A percentile compares a stretch with the other conserved stretches of the same genome.
phyloP scores from a whole-genome alignment of 345 rosid species.

The Passiflora organensis region DNA sequence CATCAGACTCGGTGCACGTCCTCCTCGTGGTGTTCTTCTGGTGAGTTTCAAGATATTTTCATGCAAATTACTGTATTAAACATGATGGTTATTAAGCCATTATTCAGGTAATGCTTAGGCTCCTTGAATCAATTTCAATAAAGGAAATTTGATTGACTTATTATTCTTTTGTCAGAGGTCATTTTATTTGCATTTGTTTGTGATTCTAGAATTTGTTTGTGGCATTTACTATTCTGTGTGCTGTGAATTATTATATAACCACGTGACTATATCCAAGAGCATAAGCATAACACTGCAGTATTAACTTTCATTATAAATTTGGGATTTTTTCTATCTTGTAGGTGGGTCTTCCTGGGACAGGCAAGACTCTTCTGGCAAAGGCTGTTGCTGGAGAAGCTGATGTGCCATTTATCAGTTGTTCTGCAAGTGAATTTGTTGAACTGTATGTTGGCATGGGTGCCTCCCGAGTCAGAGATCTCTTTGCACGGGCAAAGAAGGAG shows the following conservation, averaged over 20 bases:
- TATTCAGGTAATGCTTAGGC: no score
- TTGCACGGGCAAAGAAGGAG: constrained; percentile 93
- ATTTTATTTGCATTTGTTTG: no score
- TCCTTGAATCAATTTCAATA: no score
- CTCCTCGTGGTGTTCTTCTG: constrained; percentile 95
- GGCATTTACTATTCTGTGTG: no score
- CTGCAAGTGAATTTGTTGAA: constrained; percentile 96
- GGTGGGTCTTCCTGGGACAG: constrained; percentile 99
- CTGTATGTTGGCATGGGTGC: constrained; percentile 99
- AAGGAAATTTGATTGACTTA: no score
- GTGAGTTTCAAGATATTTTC: constrained; percentile 37
- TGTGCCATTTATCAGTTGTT: constrained; percentile 92
- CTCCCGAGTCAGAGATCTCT: constrained; percentile 93
- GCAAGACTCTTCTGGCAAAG: constrained; percentile 93
- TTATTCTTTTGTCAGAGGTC: no score
- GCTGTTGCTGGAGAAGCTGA: constrained; percentile 98
- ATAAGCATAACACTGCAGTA: constrained; percentile 1
- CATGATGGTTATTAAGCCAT: no score
- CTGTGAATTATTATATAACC: background rate
- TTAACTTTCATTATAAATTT: no score
- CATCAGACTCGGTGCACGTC: constrained; percentile 84
- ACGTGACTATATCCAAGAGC: constrained; percentile 5
- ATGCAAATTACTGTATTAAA: no score
- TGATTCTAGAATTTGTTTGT: no score
- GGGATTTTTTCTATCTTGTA: constrained; percentile 25